phyloP scores from a whole-genome alignment of 805 yeast species.

The Hanseniaspora guilliermondii region DNA sequence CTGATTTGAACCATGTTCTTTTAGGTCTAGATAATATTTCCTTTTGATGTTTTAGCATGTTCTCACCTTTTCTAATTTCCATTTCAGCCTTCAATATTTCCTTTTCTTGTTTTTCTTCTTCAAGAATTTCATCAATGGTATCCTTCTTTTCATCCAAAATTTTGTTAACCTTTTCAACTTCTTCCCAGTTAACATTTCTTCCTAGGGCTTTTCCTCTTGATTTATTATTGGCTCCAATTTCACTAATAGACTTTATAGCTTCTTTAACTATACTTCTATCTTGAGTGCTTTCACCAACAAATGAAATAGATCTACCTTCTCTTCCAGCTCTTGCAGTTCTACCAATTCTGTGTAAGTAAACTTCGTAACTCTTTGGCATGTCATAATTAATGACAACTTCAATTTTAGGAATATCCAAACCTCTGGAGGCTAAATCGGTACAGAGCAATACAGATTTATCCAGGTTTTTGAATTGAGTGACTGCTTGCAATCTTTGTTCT shows the following conservation, averaged over 20 bases:
- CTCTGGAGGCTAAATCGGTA: slow-evolving; percentile 98
- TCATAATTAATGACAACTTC: slow-evolving; percentile 90
- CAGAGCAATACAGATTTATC: slow-evolving; percentile 80
- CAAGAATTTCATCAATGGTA: slow-evolving; percentile 61
- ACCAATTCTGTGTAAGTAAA: slow-evolving; percentile 94
- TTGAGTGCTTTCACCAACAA: slow-evolving; percentile 82
- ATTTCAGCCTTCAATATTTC: slow-evolving; percentile 80
- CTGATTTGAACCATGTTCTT: slow-evolving; percentile 88
- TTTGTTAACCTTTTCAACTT: slow-evolving; percentile 56
- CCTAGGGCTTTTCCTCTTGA: slow-evolving; percentile 59
- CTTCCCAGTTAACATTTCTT: slow-evolving; percentile 80
- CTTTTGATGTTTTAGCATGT: slow-evolving; percentile 60
- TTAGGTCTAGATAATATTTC: slow-evolving; percentile 85
- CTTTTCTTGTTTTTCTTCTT: slow-evolving; percentile 81
- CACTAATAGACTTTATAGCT: slow-evolving; percentile 60
- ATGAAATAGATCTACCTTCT: slow-evolving; percentile 82
- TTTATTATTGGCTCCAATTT: slow-evolving; percentile 22
- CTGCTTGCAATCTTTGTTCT: slow-evolving; percentile 82
- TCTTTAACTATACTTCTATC: slow-evolving; percentile 87
- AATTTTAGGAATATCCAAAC: slow-evolving; percentile 96
- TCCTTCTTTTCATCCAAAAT: slow-evolving; percentile 48
- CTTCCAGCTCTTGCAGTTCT: slow-evolving; percentile 99
- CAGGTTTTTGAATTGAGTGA: slow-evolving; percentile 68
- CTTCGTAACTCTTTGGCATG: slow-evolving; percentile 86
- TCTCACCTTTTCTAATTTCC: slow-evolving; percentile 77